A percentile compares a stretch with the other conserved stretches of the same genome.
Evolutionary conservation across 2,329 filamentous ascomycete species (phyloP).

Genomic region (Cladophialophora chaetospira): DNA sequence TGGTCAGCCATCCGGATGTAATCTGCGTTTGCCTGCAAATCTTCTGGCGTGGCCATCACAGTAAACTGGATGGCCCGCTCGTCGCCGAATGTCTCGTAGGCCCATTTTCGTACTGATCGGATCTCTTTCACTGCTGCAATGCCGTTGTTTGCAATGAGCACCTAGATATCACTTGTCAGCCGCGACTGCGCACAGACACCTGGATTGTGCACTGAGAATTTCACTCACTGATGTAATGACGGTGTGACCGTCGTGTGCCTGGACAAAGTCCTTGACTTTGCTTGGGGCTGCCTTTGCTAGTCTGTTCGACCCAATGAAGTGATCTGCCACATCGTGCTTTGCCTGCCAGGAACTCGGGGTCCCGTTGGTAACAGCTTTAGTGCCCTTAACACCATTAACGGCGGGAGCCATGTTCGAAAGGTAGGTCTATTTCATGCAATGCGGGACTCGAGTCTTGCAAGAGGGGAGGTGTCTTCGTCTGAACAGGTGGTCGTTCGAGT

Average conservation of each 20-base stretch:
- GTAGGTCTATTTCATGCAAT: constrained; percentile 33
- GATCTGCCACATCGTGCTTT: constrained; percentile 79
- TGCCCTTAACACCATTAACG: constrained; percentile 34
- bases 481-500: not conserved
- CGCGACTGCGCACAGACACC: not conserved
- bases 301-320: constrained; percentile 96
- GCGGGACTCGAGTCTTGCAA: constrained; percentile 6
- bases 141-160: constrained; percentile 99
- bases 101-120: constrained; percentile 98
- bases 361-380: constrained; percentile 49
- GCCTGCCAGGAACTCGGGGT: constrained; percentile 69
- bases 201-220: not conserved
- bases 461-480: constrained; percentile 7
- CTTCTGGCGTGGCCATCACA: constrained; percentile 98
- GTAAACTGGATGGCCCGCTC: constrained; percentile 98
- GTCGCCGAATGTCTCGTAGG: constrained; percentile 98
- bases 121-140: constrained; percentile 99
- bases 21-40: constrained; percentile 95
- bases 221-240: constrained; percentile 90
- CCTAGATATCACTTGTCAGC: constrained; percentile 56
- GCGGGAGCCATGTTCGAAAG: constrained; percentile 39
- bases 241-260: constrained; percentile 85
- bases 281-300: constrained; percentile 78
- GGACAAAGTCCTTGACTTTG: constrained; percentile 95
- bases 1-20: constrained; percentile 99